A percentile compares a stretch with the other conserved stretches of the same genome.
phyloP scores from a whole-genome alignment of 805 yeast species.

The Metschnikowia hibisci region DNA sequence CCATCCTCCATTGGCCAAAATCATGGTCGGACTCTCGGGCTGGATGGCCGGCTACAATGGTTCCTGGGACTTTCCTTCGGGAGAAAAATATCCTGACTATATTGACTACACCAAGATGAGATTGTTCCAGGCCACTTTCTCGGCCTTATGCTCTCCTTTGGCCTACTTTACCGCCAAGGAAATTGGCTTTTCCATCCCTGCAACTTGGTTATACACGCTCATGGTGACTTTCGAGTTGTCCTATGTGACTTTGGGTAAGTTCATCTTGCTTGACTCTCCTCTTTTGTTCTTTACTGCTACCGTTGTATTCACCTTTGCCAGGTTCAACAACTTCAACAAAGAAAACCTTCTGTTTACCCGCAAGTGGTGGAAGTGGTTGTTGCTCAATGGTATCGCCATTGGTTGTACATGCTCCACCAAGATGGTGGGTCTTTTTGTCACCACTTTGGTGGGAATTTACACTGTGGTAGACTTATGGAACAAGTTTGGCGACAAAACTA shows the following conservation, averaged over 20 bases:
- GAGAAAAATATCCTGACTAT: conserved; percentile 58
- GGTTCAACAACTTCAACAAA: conserved; percentile 61
- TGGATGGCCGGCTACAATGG: conserved; percentile 83
- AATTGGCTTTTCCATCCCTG: conserved; percentile 64
- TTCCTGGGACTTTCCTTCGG: conserved; percentile 69
- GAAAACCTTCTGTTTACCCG: conserved; percentile 50
- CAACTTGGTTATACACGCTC: conserved; percentile 74
- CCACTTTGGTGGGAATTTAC: conserved; percentile 83
- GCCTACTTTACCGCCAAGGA: conserved; percentile 52
- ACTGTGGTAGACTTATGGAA: conserved; percentile 86
- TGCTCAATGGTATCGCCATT: conserved; percentile 76
- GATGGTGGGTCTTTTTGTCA: conserved; percentile 94
- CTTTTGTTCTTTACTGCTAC: conserved; percentile 82
- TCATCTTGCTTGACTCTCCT: conserved; percentile 89
- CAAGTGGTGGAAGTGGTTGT: conserved; percentile 93
- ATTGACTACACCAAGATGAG: conserved; percentile 65
- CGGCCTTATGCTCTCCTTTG: conserved; percentile 62
- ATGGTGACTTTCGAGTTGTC: conserved; percentile 82
- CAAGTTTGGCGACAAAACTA: conserved; percentile 64
- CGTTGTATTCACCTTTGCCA: conserved; percentile 68
- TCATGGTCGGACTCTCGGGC: conserved; percentile 86
- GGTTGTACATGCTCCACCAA: conserved; percentile 93
- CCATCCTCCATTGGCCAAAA: conserved; percentile 95
- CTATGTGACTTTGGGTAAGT: conserved; percentile 80
- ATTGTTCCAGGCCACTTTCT: conserved; percentile 64